A percentile compares a stretch with the other conserved stretches of the same genome.
phyloP scores from a whole-genome alignment of 768 basidiomycete species.

The Psilocybe sp. region DNA sequence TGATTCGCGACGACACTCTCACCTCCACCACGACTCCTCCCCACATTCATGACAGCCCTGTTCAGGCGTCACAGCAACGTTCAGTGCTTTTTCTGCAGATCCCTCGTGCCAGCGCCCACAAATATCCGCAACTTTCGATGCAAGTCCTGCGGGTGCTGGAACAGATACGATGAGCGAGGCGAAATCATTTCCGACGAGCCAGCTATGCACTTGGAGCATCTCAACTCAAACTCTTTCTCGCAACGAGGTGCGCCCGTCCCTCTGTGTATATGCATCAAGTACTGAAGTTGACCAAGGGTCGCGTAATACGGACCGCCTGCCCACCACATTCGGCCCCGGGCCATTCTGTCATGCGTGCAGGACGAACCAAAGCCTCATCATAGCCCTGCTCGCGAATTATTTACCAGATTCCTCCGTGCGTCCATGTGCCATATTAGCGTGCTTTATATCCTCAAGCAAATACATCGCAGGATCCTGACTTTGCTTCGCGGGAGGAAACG shows the following conservation, averaged over 20 bases:
- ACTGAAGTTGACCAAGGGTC: constrained; percentile 42
- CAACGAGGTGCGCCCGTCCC: constrained; percentile 55
- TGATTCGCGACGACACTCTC: not conserved
- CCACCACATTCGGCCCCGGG: constrained; percentile 53
- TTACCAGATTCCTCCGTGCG: constrained; percentile 76
- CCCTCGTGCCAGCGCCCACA: constrained; percentile 35
- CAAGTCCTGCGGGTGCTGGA: constrained; percentile 67
- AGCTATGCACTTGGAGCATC: constrained; percentile 78
- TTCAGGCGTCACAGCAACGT: constrained; percentile 51
- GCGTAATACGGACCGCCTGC: constrained; percentile 66
- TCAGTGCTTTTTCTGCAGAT: constrained; percentile 75
- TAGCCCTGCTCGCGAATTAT: constrained; percentile 88
- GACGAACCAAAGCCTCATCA: constrained; percentile 87
- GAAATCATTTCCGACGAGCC: constrained; percentile 84
- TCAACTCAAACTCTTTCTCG: constrained; percentile 70
- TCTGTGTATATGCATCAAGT: not conserved
- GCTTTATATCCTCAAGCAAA: constrained; percentile 3
- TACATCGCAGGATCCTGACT: constrained; percentile 63
- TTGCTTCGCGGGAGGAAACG: constrained; percentile 55
- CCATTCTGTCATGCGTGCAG: constrained; percentile 87
- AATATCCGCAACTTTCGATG: constrained; percentile 65
- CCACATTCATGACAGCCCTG: constrained; percentile 35
- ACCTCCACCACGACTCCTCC: not conserved
- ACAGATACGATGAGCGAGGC: constrained; percentile 67
- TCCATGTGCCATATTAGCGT: constrained; percentile 9